Base-by-base conservation (phyloP, 495 filamentous ascomycete species). In the Talaromyces trachyspermus region DNA sequence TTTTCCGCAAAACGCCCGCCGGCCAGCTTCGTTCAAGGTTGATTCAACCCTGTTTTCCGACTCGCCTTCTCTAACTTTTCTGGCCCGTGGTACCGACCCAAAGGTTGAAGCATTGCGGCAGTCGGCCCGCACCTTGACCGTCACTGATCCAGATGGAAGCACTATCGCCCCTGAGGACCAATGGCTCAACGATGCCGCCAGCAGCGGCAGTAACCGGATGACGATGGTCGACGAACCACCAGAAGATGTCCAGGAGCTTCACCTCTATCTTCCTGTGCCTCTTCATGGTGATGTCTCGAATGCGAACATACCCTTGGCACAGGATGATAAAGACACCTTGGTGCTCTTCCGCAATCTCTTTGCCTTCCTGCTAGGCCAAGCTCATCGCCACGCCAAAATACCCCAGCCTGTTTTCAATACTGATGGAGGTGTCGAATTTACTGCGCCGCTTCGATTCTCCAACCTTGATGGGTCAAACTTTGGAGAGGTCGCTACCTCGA, bases 271-370 rank as follows among this genome's bases (percentile, higher is more conserved):
- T 32, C 81, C 86, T 2, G 72, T 80, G 26, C 63, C 69, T 10
- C 60, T 79, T 6, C 72, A 77, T 51, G 64, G 64, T 29, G 73
- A 74, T 45, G 63, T 74, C 1, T 69, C 70, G 20, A 66, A 52
- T 14, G 54, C 70, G 2, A 57, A 50, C 48, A 64, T 54, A 30
- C 63, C 41, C 19, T 64, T 73, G 14, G 70, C 66, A 1, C 55
- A 71, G 5, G 71, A 75, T 40, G 85, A 91, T 42, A 70, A 79
- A 14, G 85, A 84, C 54, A 75, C 69, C 0, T 70, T 96, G 3
- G 68, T 96, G 22, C 76, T 85, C 4, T 83, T 86, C 44, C 81
- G 92, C 17, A 98, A 98, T 57, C 65, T 95, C 43, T 95, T 97
- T 60, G 88, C 92, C 2, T 90, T 98, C 54, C 70, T 98, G 8